phyloP scores from a whole-genome alignment of 2,329 filamentous ascomycete genomes.

The Stagonosporopsis cucurbitacearum region DNA sequence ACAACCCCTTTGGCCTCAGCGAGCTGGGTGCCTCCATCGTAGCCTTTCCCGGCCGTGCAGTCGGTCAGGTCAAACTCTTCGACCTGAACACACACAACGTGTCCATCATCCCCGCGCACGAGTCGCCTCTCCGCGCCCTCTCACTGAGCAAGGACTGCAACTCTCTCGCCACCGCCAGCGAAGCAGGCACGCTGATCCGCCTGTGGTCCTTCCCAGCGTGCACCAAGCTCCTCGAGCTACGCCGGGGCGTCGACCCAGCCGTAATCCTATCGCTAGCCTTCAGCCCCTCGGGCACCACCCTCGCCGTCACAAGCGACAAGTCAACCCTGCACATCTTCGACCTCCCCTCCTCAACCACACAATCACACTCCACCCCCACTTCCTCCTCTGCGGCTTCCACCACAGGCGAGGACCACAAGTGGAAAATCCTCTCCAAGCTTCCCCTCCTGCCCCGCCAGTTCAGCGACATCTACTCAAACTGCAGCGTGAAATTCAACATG shows the following conservation, averaged over 20 bases:
- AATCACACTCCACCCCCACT: not conserved
- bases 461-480: slow-evolving; percentile 87
- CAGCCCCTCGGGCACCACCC: slow-evolving; percentile 77
- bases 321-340: slow-evolving; percentile 95
- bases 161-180: slow-evolving; percentile 86
- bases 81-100: slow-evolving; percentile 80
- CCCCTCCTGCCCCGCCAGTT: slow-evolving; percentile 86
- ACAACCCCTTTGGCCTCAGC: slow-evolving; percentile 82
- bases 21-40: slow-evolving; percentile 75
- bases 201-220: slow-evolving; percentile 83
- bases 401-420: slow-evolving; percentile 62
- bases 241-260: slow-evolving; percentile 87
- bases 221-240: slow-evolving; percentile 80
- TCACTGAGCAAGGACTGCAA: slow-evolving; percentile 80
- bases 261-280: slow-evolving; percentile 88
- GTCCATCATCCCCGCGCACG: slow-evolving; percentile 92
- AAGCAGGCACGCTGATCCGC: slow-evolving; percentile 88
- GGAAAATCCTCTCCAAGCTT: slow-evolving; percentile 83
- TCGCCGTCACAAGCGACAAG: slow-evolving; percentile 96
- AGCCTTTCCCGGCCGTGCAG: slow-evolving; percentile 84
- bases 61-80: slow-evolving; percentile 88
- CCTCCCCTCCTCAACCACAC: slow-evolving; percentile 59
- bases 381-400: not conserved
- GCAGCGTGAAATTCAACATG: slow-evolving; percentile 80
- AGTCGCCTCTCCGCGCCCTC: slow-evolving; percentile 77